Conservation (phyloP, 2,329 filamentous ascomycete genomes). For the Stylonectria norvegica region DNA sequence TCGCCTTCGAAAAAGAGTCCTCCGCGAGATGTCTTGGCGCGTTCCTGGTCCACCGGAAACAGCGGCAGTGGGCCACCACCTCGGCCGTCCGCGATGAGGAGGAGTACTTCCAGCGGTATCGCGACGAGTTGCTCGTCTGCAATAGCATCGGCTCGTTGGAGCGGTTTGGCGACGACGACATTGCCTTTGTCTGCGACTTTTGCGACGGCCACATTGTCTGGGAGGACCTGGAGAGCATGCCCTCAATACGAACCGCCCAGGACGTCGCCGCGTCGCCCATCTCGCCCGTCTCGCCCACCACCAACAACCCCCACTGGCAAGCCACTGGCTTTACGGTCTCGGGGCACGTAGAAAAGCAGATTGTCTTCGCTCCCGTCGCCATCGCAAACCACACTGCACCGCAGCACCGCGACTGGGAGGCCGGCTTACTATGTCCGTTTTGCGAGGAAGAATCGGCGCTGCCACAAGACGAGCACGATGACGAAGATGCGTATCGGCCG, state of each 20-base stretch:
- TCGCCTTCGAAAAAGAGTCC: slow-evolving; percentile 47
- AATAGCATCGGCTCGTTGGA: slow-evolving; percentile 54
- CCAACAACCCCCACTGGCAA: slow-evolving; percentile 47
- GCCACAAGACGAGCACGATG: slow-evolving; percentile 44
- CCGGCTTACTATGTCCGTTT: slow-evolving; percentile 51
- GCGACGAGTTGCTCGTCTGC: slow-evolving; percentile 51
- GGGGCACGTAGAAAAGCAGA: slow-evolving; percentile 44
- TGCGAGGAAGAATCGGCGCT: slow-evolving; percentile 52
- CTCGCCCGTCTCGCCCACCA: slow-evolving; percentile 23
- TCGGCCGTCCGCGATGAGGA: slow-evolving; percentile 21
- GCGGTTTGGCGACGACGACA: slow-evolving; percentile 51
- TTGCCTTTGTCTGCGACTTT: slow-evolving; percentile 59
- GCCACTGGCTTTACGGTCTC: slow-evolving; percentile 43
- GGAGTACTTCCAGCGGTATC: slow-evolving; percentile 37
- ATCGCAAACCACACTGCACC: slow-evolving; percentile 57
- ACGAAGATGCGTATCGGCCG: slow-evolving; percentile 48
- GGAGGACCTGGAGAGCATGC: slow-evolving; percentile 54
- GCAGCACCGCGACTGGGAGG: slow-evolving; percentile 48
- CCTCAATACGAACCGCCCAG: slow-evolving; percentile 40
- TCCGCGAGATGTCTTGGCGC: slow-evolving; percentile 53
- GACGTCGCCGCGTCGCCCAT: slow-evolving; percentile 23
- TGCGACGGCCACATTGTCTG: slow-evolving; percentile 59
- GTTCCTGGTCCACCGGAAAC: slow-evolving; percentile 50
- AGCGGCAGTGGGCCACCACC: slow-evolving; percentile 36
- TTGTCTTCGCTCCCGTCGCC: slow-evolving; percentile 56